Evolutionary conservation across 148 eudicot genomes (phyloP).

Genomic region (Vaccinium corymbosum): DNA sequence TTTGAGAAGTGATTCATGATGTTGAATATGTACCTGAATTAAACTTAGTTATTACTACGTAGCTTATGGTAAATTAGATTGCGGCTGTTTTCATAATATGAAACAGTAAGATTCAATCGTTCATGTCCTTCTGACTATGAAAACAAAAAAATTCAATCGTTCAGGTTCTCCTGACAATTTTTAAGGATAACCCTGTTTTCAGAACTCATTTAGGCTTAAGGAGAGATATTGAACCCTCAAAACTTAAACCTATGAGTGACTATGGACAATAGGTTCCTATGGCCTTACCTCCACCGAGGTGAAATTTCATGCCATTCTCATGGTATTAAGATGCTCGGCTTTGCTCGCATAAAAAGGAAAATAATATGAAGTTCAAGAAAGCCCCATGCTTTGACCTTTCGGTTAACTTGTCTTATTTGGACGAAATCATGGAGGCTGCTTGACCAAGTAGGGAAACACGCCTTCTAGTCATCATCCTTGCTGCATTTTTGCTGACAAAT

Average conservation of each 20-base stretch:
- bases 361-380: not conserved
- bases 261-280: not conserved
- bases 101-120: not conserved
- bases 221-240: not conserved
- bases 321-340: not conserved
- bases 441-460: not conserved
- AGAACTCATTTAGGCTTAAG: not conserved
- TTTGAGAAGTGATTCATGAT: not conserved
- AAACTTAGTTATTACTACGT: not conserved
- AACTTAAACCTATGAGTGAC: not conserved
- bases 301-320: not conserved
- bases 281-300: not conserved
- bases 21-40: not conserved
- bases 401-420: not conserved
- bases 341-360: not conserved
- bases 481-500: not conserved
- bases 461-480: not conserved
- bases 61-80: not conserved
- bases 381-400: not conserved
- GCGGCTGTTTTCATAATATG: not conserved
- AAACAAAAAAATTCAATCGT: not conserved
- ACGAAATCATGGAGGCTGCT: not conserved
- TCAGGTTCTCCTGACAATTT: not conserved
- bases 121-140: not conserved
- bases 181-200: not conserved